Conservation (phyloP, 1,139 yeast species). For the Geotrichum phurueaensis region DNA sequence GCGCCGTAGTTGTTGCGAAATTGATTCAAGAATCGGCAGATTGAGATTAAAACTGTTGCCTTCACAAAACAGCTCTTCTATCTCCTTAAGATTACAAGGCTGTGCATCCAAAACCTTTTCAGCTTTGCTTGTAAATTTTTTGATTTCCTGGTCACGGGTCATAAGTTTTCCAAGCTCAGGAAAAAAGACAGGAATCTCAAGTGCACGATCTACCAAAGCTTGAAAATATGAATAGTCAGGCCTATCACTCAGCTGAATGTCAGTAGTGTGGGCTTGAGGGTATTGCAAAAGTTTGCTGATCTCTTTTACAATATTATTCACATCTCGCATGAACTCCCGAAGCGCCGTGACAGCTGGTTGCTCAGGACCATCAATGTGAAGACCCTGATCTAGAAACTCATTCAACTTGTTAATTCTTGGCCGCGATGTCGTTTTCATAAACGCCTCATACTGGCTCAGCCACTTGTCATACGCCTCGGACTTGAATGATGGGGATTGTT, state of each 20-base stretch:
- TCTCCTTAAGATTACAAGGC: conserved; percentile 25
- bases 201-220: conserved; percentile 44
- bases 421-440: conserved; percentile 41
- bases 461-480: conserved; percentile 37
- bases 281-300: conserved; percentile 47
- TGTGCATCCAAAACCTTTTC: conserved; percentile 12
- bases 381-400: conserved; percentile 50
- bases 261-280: conserved; percentile 20
- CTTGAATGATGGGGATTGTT: conserved; percentile 35
- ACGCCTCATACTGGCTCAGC: conserved; percentile 43
- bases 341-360: conserved; percentile 36
- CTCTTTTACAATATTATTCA: conserved; percentile 50
- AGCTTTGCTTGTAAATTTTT: conserved; percentile 39
- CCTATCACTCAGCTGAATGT: background rate
- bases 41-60: conserved; percentile 58
- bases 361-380: conserved; percentile 39
- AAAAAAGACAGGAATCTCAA: conserved; percentile 46
- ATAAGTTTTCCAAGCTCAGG: conserved; percentile 57
- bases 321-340: conserved; percentile 41
- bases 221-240: conserved; percentile 29
- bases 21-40: conserved; percentile 46
- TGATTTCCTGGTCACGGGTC: conserved; percentile 51
- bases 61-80: conserved; percentile 35
- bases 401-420: conserved; percentile 47
- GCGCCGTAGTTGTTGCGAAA: conserved; percentile 55